Base-by-base conservation (phyloP, 352 stramenopile species). In the Thraustotheca clavata region DNA sequence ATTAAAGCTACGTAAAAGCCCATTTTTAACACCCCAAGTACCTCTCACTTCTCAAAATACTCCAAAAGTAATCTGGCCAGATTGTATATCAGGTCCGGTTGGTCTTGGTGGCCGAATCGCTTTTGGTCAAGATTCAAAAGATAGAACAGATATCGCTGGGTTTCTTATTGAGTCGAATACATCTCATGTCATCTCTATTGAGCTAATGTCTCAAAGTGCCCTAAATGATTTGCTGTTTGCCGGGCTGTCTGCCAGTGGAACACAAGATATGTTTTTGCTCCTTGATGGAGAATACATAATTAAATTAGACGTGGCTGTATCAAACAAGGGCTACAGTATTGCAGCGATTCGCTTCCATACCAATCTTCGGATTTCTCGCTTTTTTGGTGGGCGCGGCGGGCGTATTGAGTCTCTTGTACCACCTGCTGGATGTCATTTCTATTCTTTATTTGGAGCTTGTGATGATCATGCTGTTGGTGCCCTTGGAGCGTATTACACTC, bases 311-410 rank as follows among this genome's bases (percentile, higher is more conserved):
- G 57, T 65, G 38, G 38, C 36, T n/a, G 47, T 27, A n/a, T n/a
- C 36, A 31, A 54, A 43, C 35, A 52, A 52, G 7, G 43, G 43
- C 43, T 31, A 26, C 9, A 52, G 24, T 8, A 43, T 67, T 33
- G 36, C 69, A 12, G 71, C 68, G 2, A 12, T 76, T 12, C 68
- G 71, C 31, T 48, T 76, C 5, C 70, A 72, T 2, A 76, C 67
- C 7, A 76, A 76, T 57, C 69, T 72, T 32, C 70, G 70, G 31
- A 65, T 70, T 47, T 73, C 70, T 57, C 70, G 57, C 32, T 76
- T 67, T 59, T 76, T 73, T 68, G 70, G 70, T 43, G 22, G 48
- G 8, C 65, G 60, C 16, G 33, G 46, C 11, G 70, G 70, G 11
- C 33, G 69, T 4, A 36, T 76, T 34, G 70, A 76, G 40, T 69